Conservation (phyloP, 768 basidiomycete species). For the Boletus edulis region DNA sequence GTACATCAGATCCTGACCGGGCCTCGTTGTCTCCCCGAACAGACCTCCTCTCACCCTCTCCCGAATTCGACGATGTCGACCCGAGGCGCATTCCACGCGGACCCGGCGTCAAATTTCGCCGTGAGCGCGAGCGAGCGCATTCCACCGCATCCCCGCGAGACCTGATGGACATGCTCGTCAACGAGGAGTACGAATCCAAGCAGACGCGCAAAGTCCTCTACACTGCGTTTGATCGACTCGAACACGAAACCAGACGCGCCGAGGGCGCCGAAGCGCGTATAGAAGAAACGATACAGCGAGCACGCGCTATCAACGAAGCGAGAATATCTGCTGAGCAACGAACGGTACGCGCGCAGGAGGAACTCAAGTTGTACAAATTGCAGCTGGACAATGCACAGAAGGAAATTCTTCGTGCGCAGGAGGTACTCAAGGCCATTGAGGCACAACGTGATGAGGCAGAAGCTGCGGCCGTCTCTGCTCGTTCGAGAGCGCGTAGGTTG, state of each 20-base stretch:
- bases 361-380: conserved; percentile 54
- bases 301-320: conserved; percentile 32
- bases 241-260: conserved; percentile 36
- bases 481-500: conserved; percentile 45
- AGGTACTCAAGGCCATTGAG: conserved; percentile 47
- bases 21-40: conserved; percentile 29
- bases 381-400: conserved; percentile 58
- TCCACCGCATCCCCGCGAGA: conserved; percentile 28
- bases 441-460: conserved; percentile 49
- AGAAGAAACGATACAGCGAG: conserved; percentile 28
- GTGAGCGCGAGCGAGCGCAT: conserved; percentile 34
- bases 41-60: conserved; percentile 24
- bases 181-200: conserved; percentile 40
- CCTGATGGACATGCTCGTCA: conserved; percentile 35
- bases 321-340: conserved; percentile 30
- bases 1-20: conserved; percentile 13
- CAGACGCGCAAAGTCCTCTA: conserved; percentile 38
- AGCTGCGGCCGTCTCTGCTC: conserved; percentile 41
- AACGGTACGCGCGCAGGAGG: conserved; percentile 38
- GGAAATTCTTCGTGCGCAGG: conserved; percentile 57
- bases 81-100: conserved; percentile 22
- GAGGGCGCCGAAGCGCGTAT: conserved; percentile 34
- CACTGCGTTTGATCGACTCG: conserved; percentile 37
- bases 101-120: conserved; percentile 32
- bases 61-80: conserved; percentile 11